These are phyloP conservation scores for Pichia sp. DNA, from an alignment of 1,139 yeast genomes.

Conservation along the genomic window DNA sequence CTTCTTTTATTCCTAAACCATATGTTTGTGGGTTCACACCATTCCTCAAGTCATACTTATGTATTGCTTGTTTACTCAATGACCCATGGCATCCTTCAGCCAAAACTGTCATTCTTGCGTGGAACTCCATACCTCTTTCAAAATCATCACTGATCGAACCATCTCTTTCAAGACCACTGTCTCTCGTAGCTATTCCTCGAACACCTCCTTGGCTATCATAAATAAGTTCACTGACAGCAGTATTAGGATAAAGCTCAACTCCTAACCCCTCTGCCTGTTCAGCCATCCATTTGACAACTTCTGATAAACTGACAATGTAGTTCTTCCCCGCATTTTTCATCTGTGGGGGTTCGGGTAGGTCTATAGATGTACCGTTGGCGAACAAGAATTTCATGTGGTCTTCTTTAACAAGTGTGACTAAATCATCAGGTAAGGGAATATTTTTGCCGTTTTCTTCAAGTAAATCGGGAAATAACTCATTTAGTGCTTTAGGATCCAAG, in stretches of 20 bases:
- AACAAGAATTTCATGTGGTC: slow-evolving; percentile 71
- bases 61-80: slow-evolving; percentile 69
- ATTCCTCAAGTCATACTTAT: slow-evolving; percentile 62
- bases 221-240: slow-evolving; percentile 79
- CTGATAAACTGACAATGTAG: slow-evolving; percentile 78
- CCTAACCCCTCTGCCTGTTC: slow-evolving; percentile 92
- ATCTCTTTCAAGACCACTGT: slow-evolving; percentile 72
- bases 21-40: slow-evolving; percentile 79
- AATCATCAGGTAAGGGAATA: slow-evolving; percentile 70
- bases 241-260: slow-evolving; percentile 89
- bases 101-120: slow-evolving; percentile 77
- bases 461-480: slow-evolving; percentile 68
- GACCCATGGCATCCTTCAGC: slow-evolving; percentile 99
- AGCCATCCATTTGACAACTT: slow-evolving; percentile 74
- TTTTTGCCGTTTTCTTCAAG: slow-evolving; percentile 42
- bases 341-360: slow-evolving; percentile 92
- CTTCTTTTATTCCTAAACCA: slow-evolving; percentile 92
- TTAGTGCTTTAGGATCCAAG: slow-evolving; percentile 79
- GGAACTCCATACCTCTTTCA: slow-evolving; percentile 96
- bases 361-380: slow-evolving; percentile 45
- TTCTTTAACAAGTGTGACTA: slow-evolving; percentile 66
- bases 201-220: slow-evolving; percentile 61
- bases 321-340: slow-evolving; percentile 77
- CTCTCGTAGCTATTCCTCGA: slow-evolving; percentile 89
- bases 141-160: slow-evolving; percentile 72